Evolutionary conservation across 169 alveolate species (phyloP).

Genomic region (Eimeria praecox): DNA sequence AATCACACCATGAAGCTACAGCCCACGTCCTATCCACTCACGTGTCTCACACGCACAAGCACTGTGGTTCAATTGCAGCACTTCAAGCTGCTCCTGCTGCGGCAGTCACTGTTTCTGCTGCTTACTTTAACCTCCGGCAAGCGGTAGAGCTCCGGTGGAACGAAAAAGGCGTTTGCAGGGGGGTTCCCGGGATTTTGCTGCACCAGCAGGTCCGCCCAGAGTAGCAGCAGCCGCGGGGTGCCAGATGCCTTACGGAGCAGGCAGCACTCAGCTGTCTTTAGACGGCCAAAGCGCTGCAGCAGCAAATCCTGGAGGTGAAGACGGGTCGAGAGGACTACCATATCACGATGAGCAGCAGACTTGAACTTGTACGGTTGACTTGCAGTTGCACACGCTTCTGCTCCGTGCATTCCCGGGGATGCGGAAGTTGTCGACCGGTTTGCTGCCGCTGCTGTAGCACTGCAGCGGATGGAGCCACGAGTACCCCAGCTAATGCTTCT

Average conservation of each 20-base stretch:
- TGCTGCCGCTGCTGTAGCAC: conserved; percentile 12
- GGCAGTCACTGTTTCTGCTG: not conserved
- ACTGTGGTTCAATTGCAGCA: not conserved
- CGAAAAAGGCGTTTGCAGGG: conserved; percentile 48
- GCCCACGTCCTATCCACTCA: not conserved
- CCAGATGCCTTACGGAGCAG: conserved; percentile 47
- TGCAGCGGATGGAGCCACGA: not conserved
- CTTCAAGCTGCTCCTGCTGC: not conserved
- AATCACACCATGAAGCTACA: not conserved
- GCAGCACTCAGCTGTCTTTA: conserved; percentile 66
- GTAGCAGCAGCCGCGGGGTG: conserved; percentile 56
- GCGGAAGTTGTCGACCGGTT: not conserved
- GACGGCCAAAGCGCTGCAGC: conserved; percentile 79
- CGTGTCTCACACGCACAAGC: not conserved
- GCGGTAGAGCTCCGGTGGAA: conserved; percentile 52
- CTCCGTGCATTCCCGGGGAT: not conserved
- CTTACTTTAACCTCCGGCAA: conserved; percentile 69
- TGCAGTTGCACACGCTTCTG: not conserved
- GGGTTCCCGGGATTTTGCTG: conserved; percentile 55
- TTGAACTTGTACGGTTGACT: conserved; percentile 46
- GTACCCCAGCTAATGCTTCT: not conserved
- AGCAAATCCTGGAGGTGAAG: conserved; percentile 75
- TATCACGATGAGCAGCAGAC: conserved; percentile 81
- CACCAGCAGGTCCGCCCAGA: conserved; percentile 76
- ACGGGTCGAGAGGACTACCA: conserved; percentile 74